Percentiles rank a stretch among this genome's conserved stretches.
Conservation (phyloP, 2,329 filamentous ascomycete species). For the Ascochyta fabae region DNA sequence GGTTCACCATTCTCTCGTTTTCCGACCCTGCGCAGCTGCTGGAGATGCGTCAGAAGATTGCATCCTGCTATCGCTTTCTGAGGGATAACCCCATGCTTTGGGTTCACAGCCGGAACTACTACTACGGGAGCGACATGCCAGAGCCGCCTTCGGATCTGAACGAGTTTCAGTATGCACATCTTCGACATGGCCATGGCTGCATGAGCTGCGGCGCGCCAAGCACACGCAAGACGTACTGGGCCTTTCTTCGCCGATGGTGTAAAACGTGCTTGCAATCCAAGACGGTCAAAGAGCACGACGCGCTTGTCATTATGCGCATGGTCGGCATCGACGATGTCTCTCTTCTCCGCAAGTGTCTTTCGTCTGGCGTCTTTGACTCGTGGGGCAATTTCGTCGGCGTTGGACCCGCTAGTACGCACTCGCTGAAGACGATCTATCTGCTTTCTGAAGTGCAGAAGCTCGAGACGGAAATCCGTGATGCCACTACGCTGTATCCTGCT, state of each 20-base stretch:
- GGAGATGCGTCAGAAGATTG: slow-evolving; percentile 44
- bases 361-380: slow-evolving; percentile 46
- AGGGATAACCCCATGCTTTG: slow-evolving; percentile 47
- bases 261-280: slow-evolving; percentile 47
- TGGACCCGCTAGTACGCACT: slow-evolving; percentile 43
- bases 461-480: slow-evolving; percentile 31
- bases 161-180: slow-evolving; percentile 50
- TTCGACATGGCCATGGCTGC: slow-evolving; percentile 50
- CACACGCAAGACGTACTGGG: slow-evolving; percentile 53
- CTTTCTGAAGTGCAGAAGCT: slow-evolving; percentile 38
- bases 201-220: slow-evolving; percentile 46
- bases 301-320: slow-evolving; percentile 34
- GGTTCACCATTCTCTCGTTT: slow-evolving; percentile 46
- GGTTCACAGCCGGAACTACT: slow-evolving; percentile 46
- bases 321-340: slow-evolving; percentile 36
- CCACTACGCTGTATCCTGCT: slow-evolving; percentile 22
- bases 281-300: slow-evolving; percentile 42
- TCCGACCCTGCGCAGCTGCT: slow-evolving; percentile 45
- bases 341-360: slow-evolving; percentile 39
- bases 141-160: slow-evolving; percentile 45
- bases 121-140: slow-evolving; percentile 43
- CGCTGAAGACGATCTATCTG: slow-evolving; percentile 43
- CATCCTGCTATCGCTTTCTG: slow-evolving; percentile 45
- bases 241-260: slow-evolving; percentile 52
- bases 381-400: slow-evolving; percentile 50